These are phyloP conservation scores for Suillus alpinus DNA, from an alignment of 768 basidiomycete genomes.

Conservation along the genomic window DNA sequence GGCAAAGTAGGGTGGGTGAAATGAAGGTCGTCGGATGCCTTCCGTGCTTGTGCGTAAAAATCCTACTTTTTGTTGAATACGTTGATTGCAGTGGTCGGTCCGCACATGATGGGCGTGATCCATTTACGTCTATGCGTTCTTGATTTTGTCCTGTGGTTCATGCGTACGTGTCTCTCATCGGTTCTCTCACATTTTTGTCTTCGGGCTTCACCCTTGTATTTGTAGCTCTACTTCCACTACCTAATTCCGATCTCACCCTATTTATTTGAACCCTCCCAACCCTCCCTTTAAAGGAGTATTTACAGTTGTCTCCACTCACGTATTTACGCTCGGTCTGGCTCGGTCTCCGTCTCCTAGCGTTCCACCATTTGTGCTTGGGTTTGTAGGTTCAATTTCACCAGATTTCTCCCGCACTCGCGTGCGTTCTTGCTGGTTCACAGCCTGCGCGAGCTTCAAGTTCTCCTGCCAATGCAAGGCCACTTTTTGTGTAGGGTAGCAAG, in stretches of 20 bases:
- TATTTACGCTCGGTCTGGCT: not conserved
- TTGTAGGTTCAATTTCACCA: not conserved
- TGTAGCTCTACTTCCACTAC: not conserved
- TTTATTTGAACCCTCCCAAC: too few relatives aligned
- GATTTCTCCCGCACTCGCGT: not conserved
- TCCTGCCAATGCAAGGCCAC: not conserved
- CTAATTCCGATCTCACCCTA: not conserved
- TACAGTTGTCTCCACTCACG: not conserved
- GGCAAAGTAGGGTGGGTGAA: not conserved
- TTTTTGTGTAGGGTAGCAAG: not conserved
- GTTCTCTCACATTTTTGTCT: not conserved
- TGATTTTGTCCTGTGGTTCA: not conserved
- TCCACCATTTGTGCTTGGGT: not conserved
- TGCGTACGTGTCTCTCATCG: not conserved
- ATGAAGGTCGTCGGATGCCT: not conserved
- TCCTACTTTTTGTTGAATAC: not conserved
- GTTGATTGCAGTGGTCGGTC: not conserved
- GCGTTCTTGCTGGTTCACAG: not conserved
- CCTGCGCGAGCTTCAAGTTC: not conserved
- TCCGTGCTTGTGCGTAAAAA: not conserved
- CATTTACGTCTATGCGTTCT: not conserved
- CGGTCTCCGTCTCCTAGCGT: not conserved
- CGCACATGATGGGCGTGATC: not conserved
- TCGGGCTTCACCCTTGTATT: not conserved
- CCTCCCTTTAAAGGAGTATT: too few relatives aligned